Base-by-base conservation (phyloP, 192 early-diverging fungal species). In the Chytriomyces sp. region DNA sequence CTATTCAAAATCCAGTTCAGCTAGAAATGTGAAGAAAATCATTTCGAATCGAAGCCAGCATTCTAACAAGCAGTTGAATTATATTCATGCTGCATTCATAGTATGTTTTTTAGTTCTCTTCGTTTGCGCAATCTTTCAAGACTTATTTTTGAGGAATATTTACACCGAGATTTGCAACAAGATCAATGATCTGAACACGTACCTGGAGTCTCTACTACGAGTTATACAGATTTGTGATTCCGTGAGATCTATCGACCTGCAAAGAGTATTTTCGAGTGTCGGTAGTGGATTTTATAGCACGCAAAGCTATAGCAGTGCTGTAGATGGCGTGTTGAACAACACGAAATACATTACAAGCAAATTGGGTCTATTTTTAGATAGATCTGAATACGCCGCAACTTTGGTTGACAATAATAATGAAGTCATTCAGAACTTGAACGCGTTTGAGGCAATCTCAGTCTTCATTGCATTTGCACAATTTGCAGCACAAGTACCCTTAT, bases 51-150 rank as follows among this genome's bases (percentile, higher is more conserved):
- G 54, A 32, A 79, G 75, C 60, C 52, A 62, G 14, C n/a, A 28
- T 19, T 58, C 81, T 34, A 75, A 76, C 39, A 63, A 68, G 39
- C 73, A 69, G 12, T 39, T 82, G 36, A 59, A 32, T n/a, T 72
- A 38, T 26, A 60, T 82, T 41, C 54, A 58, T 19, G 8, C 31
- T 30, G 75, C 67, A 2, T 71, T 74, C 37, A 40, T 79, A 2
- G 12, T 82, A 31, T 64, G 72, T 17, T 37, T 82, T 4, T 22
- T 77, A 0, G n/a, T 77, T 14, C 54, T 82, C 17, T 33, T 36
- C 33, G 57, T 39, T 10, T 44, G 70, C 25, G 66, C 75, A 17
- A 73, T 82, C 14, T 54, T 52, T 17, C 53, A 76, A 22, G 69
- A 76, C 39, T 3, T 74, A 22, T 5, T 25, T 4, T 79, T 76